A percentile compares a stretch with the other conserved stretches of the same genome.
phyloP scores from a whole-genome alignment of 257 asterid genomes.

The Solanum chaucha region DNA sequence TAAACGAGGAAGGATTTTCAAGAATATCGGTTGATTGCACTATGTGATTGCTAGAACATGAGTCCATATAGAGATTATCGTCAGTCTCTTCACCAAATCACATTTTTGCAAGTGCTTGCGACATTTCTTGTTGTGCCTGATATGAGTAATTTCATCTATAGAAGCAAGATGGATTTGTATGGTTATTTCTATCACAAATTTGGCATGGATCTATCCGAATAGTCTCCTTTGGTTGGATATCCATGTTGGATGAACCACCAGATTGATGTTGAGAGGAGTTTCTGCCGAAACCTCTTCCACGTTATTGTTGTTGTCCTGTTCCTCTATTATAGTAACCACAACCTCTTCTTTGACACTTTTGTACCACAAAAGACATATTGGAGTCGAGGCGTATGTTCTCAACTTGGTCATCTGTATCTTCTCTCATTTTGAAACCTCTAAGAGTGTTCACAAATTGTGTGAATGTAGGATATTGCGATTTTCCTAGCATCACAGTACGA shows the following conservation, averaged over 20 bases:
- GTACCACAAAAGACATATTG: not conserved
- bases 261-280: not conserved
- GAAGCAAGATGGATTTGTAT: no score
- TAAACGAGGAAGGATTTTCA: no score
- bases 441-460: not conserved
- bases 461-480: not conserved
- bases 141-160: no score
- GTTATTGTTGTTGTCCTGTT: not conserved
- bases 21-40: no score
- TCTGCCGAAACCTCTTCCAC: not conserved
- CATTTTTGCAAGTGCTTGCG: no score
- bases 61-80: no score
- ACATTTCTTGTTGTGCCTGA: no score
- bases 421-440: not conserved
- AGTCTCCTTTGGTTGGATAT: not conserved
- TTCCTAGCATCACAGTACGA: no score
- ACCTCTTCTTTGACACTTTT: not conserved
- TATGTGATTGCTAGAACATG: no score
- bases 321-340: not conserved
- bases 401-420: not conserved
- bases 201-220: not conserved
- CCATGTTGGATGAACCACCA: not conserved
- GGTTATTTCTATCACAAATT: no score
- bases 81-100: no score
- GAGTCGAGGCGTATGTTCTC: not conserved